Base-by-base conservation (phyloP, 805 yeast genomes). In the Clavispora santaluciae region DNA sequence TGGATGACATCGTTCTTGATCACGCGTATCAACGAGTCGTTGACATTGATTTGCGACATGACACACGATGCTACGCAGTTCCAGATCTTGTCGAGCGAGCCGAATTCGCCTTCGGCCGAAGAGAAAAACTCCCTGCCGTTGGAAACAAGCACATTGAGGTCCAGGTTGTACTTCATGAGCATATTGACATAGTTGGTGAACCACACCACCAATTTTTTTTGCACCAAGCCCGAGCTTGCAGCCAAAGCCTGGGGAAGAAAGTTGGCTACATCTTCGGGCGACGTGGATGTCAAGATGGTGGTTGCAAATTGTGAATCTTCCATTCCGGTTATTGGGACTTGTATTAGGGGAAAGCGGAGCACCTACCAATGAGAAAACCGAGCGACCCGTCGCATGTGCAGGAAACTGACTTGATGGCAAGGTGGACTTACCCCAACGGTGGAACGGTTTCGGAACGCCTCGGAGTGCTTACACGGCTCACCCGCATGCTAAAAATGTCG, bases 1-100 rank as follows among this genome's bases (percentile, higher is more conserved):
- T 68, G 67, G 45, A 81, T 62, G 33, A 81, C 71, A 45, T 81
- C 86, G 38, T 66, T 57, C 31, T 76, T 77, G 58, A 82, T 63
- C 28, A 57, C 61, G 33, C 64, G 61, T 49, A 67, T 63, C 41
- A 76, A 64, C 36, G 71, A 63, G 33, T 78, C 77, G 50, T 74
- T 76, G 26, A 78, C 68, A 45, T 67, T 72, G 38, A 56, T 44
- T 64, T 70, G 58, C 62, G 67, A 50, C 76, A 85, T 53, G 66
- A 72, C 23, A 71, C 76, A 53, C 68, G 77, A 43, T 64, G 68
- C 48, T 62, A 74, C 49, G 60, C 74, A 59, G 70, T 70, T 56
- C 75, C 74, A 59, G 68, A 64, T 49, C 66, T 72, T 48, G 46
- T 61, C 52, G 59, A 72, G 47, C 59, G 63, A 41, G 55, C 78